Conservation (phyloP, 805 yeast species). For the Metschnikowia baotianmanensis region DNA sequence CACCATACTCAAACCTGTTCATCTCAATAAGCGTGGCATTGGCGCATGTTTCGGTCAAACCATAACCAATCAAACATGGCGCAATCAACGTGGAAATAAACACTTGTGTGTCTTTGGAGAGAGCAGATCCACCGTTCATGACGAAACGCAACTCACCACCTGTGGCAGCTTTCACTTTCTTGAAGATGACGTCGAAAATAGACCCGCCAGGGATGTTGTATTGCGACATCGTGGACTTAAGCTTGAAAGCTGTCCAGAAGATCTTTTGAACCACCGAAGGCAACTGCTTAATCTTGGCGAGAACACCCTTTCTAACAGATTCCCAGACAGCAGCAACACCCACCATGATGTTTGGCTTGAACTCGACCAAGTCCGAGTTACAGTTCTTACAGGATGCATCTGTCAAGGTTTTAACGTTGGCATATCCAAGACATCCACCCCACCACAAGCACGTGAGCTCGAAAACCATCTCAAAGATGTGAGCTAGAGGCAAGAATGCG, state of each 20-base stretch:
- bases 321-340: slow-evolving; percentile 99
- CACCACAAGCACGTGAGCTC: slow-evolving; percentile 79
- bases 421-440: slow-evolving; percentile 92
- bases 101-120: slow-evolving; percentile 75
- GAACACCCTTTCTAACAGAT: slow-evolving; percentile 86
- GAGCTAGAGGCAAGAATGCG: slow-evolving; percentile 93
- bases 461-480: slow-evolving; percentile 88
- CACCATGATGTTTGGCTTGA: slow-evolving; percentile 91
- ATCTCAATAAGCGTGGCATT: slow-evolving; percentile 73
- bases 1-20: slow-evolving; percentile 62
- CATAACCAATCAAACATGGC: slow-evolving; percentile 92
- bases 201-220: slow-evolving; percentile 74
- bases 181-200: slow-evolving; percentile 76
- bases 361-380: slow-evolving; percentile 80
- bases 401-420: slow-evolving; percentile 85
- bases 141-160: slow-evolving; percentile 79
- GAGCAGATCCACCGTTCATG: slow-evolving; percentile 92
- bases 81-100: slow-evolving; percentile 74
- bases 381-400: slow-evolving; percentile 81
- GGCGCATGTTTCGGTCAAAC: slow-evolving; percentile 95
- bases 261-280: slow-evolving; percentile 69
- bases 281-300: slow-evolving; percentile 65
- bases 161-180: slow-evolving; percentile 87
- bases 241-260: slow-evolving; percentile 84
- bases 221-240: slow-evolving; percentile 62